These are phyloP conservation scores for Dryas integrifolia DNA, from an alignment of 331 rosid genomes.

Conservation along the genomic window DNA sequence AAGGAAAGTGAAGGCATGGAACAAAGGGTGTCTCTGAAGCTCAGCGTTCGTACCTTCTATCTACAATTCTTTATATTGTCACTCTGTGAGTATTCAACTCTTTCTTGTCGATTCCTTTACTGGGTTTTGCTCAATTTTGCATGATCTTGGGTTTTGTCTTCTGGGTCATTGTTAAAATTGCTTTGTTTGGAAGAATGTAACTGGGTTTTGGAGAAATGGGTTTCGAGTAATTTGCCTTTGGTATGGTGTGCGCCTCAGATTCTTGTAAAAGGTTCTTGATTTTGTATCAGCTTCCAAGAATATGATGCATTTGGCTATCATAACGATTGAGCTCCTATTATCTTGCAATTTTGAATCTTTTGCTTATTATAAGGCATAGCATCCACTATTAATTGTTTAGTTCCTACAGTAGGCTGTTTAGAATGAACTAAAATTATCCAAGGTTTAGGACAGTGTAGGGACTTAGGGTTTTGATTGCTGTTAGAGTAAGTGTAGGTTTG, in stretches of 20 bases:
- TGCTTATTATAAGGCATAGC: not conserved
- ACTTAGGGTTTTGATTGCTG: conserved; percentile 3
- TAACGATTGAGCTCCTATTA: not conserved
- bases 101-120: conserved; percentile 2
- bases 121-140: conserved; percentile 32
- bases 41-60: conserved; percentile 24
- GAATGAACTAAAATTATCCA: not conserved
- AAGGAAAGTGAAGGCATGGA: conserved; percentile 37
- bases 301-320: not conserved
- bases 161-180: conserved; percentile 1
- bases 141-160: conserved; percentile 28
- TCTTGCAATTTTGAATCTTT: conserved; percentile 2
- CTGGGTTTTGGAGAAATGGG: conserved; percentile 10
- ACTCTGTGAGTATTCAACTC: conserved; percentile 47
- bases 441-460: not conserved
- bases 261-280: conserved; percentile 18
- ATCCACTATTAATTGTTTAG: no score
- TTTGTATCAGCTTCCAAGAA: conserved; percentile 10
- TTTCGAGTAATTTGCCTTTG: not conserved
- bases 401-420: not conserved
- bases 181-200: not conserved
- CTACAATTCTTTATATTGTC: conserved; percentile 30
- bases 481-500: not conserved
- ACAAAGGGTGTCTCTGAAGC: conserved; percentile 32
- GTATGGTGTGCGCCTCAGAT: not conserved